Conservation (phyloP, 495 filamentous ascomycete species). For the Xylaria grammica region DNA sequence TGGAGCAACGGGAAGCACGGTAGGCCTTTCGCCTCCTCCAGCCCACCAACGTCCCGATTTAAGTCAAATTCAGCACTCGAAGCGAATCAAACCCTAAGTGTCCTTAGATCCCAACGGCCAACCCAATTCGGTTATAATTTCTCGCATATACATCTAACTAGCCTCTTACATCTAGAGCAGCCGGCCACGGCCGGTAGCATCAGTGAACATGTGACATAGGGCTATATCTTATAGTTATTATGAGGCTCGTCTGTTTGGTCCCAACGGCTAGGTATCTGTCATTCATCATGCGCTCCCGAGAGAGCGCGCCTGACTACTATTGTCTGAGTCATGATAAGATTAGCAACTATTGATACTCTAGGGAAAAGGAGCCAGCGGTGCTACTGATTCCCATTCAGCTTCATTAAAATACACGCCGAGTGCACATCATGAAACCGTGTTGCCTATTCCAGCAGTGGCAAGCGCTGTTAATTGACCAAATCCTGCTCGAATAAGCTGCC, state of each 20-base stretch:
- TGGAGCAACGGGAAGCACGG: constrained; percentile 16
- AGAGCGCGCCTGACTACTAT: neutral
- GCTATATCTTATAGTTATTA: neutral
- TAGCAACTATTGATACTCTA: neutral
- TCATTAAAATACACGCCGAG: neutral
- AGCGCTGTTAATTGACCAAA: neutral
- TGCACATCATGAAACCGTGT: neutral
- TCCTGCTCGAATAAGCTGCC: neutral
- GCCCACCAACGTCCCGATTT: neutral
- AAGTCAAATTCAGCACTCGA: constrained; percentile 1
- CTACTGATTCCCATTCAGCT: neutral
- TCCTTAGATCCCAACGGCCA: neutral
- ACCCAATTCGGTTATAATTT: constrained; percentile 9
- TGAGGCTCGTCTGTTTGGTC: neutral
- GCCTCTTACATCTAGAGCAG: constrained; percentile 7
- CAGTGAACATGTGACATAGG: neutral
- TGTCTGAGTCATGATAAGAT: neutral
- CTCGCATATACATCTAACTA: neutral
- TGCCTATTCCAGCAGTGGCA: neutral
- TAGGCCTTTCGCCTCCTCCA: constrained; percentile 8
- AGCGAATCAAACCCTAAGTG: constrained; percentile 3
- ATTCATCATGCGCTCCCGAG: neutral
- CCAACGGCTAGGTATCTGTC: neutral
- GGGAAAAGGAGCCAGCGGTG: neutral
- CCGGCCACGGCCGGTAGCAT: neutral